Base-by-base conservation (phyloP, 2,329 filamentous ascomycete genomes). In the Botrytis byssoidea region DNA sequence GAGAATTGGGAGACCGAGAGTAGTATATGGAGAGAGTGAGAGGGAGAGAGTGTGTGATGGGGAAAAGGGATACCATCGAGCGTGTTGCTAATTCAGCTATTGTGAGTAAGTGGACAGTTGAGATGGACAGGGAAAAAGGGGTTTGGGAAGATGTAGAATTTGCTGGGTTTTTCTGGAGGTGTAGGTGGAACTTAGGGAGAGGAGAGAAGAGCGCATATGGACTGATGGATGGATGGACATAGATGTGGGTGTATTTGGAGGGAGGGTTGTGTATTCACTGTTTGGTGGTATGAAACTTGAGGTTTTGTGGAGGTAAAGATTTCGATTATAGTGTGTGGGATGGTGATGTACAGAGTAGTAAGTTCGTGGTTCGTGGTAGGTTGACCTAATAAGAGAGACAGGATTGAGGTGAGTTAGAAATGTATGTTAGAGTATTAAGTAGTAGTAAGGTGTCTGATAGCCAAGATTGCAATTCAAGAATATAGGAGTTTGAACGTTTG, bases 141-240 rank as follows among this genome's bases (percentile, higher is more conserved):
- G 6, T 1, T 42, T 14, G 22, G 46, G 3, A 48, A 48, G 46
- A 22, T 12, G 9, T 25, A 0, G 3, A 22, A 1, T 9, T 46
- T 7, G 7, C 18, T 46, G 20, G 20, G 7, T 46, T 18, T 22
- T 18, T 18, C 5, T 44, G 42, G 42, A 44, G 42, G 1, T 44
- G 16, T 18, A 18, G 42, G 1, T 7, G 16, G 16, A 0, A 18
- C 1, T 42, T 16, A 16, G 40, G 40, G 14, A 16, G 14, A 42
- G 2, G 46, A 1, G 0, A 25, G 25, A 9, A 9, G 46, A 42
- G 40, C 4, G 1, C 12, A 42, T 42, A 3, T n/a, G 48, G 25
- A n/a, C n/a, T 2, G 12, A 42, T 42, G 12, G 12, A 51, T 14
- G 1, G 0, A n/a, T n/a, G 12, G 25, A n/a, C 16, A 6, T 18